Evolutionary conservation across 345 rosid genomes (phyloP), one percentile per base, ranked within the genome.

Genomic region (Cardamine chenopodiifolia): DNA sequence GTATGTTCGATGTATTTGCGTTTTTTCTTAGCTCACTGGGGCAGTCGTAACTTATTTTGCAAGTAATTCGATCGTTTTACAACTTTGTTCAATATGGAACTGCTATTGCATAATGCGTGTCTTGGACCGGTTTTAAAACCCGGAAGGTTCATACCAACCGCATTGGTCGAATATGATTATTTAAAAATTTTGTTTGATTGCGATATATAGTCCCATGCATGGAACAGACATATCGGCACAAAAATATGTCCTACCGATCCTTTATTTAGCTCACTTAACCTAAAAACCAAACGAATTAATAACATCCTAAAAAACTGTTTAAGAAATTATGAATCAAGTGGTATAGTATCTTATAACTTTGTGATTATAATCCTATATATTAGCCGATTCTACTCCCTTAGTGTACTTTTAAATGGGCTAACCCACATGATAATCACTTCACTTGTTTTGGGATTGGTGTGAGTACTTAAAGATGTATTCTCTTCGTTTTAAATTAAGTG

Each of bases 1-100:
- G 70, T 61, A 68, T 68, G 60, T 31, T 75, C 61, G 66, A 53
- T 68, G 79, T 20, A 68, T 75, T 67, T 67, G 15, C 62, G 12
- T 40, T 39, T 39, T 54, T 68, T 50, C 29, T 31, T 48, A 56
- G 22, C 47, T 1, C 34, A 39, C 18, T 54, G 58, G 22, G 55
- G 71, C 19, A 56, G 66, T 60, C 52, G 55, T 50, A 54, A 73
- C 65, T 17, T 59, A 22, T 67, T 0, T 32, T 54, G 22, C 64
- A 31, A 54, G 66, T 74, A 57, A 47, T 45, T n/a, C 25, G 60
- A 58, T 52, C 25, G 56, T 68, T 40, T n/a, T 73, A 62, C 48
- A 44, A n/a, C 19, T 15, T 28, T 70, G 62, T 71, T 47, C 67
- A 71, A 71, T 57, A 57, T 70, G 28, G 35, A 19, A 31, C 68